Conservation (phyloP, 1,284 basidiomycete species). For the Heterobasidion annosum region DNA sequence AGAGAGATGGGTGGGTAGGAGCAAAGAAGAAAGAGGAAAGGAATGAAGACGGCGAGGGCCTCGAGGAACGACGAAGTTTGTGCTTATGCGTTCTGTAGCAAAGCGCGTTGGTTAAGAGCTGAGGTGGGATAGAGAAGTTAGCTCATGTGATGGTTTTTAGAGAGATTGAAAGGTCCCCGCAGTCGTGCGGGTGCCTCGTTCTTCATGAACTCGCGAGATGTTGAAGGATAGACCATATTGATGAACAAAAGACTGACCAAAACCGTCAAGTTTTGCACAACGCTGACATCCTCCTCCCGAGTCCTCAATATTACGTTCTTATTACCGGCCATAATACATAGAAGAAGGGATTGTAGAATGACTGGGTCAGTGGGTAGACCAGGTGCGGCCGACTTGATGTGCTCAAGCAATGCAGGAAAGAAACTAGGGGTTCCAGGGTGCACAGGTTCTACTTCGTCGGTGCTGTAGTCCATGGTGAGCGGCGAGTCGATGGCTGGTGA, state of each 20-base stretch:
- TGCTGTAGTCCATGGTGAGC: neutral
- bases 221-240: too few species aligned
- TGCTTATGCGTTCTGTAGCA: conserved; percentile 48
- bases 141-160: neutral
- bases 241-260: conserved; percentile 37
- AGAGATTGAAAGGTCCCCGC: neutral
- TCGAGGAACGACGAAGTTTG: conserved; percentile 29
- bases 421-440: conserved; percentile 40
- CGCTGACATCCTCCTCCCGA: conserved; percentile 46
- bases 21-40: conserved; percentile 11
- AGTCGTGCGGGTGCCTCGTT: neutral
- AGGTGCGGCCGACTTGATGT: conserved; percentile 33
- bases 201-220: neutral
- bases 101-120: conserved; percentile 55
- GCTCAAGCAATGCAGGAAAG: conserved; percentile 38
- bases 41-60: conserved; percentile 9
- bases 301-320: conserved; percentile 56
- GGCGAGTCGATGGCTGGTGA: neutral
- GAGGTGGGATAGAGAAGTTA: neutral
- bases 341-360: conserved; percentile 56
- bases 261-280: conserved; percentile 44
- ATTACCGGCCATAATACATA: conserved; percentile 51
- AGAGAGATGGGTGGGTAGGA: neutral
- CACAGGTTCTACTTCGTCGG: neutral
- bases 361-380: conserved; percentile 48